Percentiles rank a stretch among this genome's conserved stretches.
These are phyloP conservation scores for Pseudogymnoascus sp. DNA, from an alignment of 2,329 filamentous ascomycete species.

Conservation along the genomic window DNA sequence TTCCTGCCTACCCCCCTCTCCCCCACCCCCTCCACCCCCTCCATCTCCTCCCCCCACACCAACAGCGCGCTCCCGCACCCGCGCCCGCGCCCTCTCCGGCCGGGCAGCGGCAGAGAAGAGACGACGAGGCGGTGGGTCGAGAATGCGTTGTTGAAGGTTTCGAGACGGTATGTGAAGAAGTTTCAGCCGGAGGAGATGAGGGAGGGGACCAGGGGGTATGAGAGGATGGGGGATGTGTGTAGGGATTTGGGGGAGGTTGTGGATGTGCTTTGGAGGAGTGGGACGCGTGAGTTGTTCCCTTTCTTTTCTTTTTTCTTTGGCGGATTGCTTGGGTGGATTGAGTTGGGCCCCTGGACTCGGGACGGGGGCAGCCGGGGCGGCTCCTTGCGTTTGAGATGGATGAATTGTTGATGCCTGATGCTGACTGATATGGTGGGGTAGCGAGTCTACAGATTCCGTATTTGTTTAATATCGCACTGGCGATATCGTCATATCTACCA, in stretches of 20 bases:
- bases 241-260: constrained; percentile 66
- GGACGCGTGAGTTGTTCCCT: constrained; percentile 58
- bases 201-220: constrained; percentile 36
- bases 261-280: constrained; percentile 77
- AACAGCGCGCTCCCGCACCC: constrained; percentile 44
- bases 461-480: constrained; percentile 66
- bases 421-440: constrained; percentile 39
- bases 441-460: constrained; percentile 76
- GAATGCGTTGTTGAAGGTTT: constrained; percentile 42
- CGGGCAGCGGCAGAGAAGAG: constrained; percentile 52
- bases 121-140: constrained; percentile 50
- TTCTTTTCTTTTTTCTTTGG: background rate
- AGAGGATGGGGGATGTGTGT: constrained; percentile 59
- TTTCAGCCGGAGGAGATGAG: constrained; percentile 39
- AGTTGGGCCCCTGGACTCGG: background rate
- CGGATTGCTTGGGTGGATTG: background rate
- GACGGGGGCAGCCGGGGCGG: too few relatives aligned
- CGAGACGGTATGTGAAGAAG: constrained; percentile 53
- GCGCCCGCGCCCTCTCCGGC: constrained; percentile 40
- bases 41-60: constrained; percentile 26
- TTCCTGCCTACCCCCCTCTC: constrained; percentile 43
- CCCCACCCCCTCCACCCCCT: constrained; percentile 43
- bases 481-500: constrained; percentile 62
- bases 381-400: background rate
- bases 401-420: background rate